A percentile compares a stretch with the other conserved stretches of the same genome.
Evolutionary conservation across 106 monocot genomes (phyloP).

Genomic region (Platanthera guangdongensis): DNA sequence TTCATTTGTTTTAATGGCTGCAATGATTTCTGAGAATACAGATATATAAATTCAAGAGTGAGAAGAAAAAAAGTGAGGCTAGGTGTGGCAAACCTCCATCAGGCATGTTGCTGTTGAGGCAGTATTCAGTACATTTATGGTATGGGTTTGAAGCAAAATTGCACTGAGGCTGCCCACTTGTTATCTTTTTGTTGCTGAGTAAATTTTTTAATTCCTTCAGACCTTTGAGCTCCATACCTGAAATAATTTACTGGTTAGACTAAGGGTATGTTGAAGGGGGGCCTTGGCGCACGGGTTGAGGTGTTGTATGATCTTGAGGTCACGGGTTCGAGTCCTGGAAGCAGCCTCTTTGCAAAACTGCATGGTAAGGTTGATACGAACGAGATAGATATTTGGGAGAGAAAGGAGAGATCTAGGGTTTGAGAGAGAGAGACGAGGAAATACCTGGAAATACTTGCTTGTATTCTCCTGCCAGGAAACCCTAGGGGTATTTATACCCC

Average conservation of each 20-base stretch:
- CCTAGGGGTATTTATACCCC: too few species aligned
- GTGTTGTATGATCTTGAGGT: too few species aligned
- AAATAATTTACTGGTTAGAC: conserved; percentile 1
- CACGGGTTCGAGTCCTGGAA: too few species aligned
- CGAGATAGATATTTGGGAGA: too few species aligned
- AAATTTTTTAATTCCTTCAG: neutral
- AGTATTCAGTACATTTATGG: conserved; percentile 7
- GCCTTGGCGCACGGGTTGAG: too few species aligned
- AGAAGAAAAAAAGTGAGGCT: neutral
- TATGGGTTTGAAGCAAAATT: conserved; percentile 1
- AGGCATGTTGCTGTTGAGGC: neutral
- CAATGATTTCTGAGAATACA: neutral
- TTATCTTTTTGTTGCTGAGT: neutral
- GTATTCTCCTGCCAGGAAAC: too few species aligned
- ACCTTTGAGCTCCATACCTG: neutral
- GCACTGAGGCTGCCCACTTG: neutral
- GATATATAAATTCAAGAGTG: neutral
- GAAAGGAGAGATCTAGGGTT: too few species aligned
- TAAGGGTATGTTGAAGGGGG: neutral
- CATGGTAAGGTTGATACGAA: too few species aligned
- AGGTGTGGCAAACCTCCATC: neutral
- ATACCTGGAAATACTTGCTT: too few species aligned
- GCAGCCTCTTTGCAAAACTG: too few species aligned
- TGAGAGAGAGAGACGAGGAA: too few species aligned
- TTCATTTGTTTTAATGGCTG: conserved; percentile 3